Evolutionary conservation across 208 protist genomes (phyloP), one percentile per base, ranked within the genome.

Genomic region (Trypanosoma grayi): DNA sequence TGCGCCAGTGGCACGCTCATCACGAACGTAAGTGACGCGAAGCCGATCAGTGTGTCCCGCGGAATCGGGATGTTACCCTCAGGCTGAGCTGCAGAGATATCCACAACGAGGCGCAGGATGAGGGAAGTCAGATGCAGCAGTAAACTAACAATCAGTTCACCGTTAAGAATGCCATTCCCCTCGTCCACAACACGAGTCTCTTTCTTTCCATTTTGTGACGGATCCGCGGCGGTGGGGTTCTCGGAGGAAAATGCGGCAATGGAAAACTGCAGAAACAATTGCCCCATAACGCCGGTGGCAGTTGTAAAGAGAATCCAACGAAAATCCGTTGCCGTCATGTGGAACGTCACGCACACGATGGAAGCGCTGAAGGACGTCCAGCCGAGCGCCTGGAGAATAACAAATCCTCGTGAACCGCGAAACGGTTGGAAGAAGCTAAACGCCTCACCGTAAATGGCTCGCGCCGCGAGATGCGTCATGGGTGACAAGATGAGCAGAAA

Each of bases 1-100:
- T 91, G 81, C 5, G 77, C 82, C 30, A 91, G 47, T 22, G 87
- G 87, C 24, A 81, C 77, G 25, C 74, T 69, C 27, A 66, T 55
- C 14, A 81, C 25, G 37, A 76, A 91, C 55, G 67, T 79, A 43
- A 81, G 14, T 33, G 70, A 67, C 13, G 70, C 53, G 8, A 79
- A 50, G 20, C 61, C 30, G 25, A 90, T 41, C 6, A 94, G 24
- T 7, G 54, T 43, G 30, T 50, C 8, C 22, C 50, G 48, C 7
- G 74, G 66, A 11, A 80, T 33, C 33, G 63, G 45, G 28, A 54
- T 60, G n/a, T 50, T 53, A 20, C 73, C 70, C 63, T 70, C 81
- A 28, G 69, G 10, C 27, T 75, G 59, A 24, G 60, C 54, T 43
- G 34, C 11, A 20, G 75, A 73, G 39, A 83, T 59, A 68, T 94